Evolutionary conservation across 2,329 filamentous ascomycete species (phyloP), one percentile per base, ranked within the genome.

Genomic region (Metarhizium anisopliae): DNA sequence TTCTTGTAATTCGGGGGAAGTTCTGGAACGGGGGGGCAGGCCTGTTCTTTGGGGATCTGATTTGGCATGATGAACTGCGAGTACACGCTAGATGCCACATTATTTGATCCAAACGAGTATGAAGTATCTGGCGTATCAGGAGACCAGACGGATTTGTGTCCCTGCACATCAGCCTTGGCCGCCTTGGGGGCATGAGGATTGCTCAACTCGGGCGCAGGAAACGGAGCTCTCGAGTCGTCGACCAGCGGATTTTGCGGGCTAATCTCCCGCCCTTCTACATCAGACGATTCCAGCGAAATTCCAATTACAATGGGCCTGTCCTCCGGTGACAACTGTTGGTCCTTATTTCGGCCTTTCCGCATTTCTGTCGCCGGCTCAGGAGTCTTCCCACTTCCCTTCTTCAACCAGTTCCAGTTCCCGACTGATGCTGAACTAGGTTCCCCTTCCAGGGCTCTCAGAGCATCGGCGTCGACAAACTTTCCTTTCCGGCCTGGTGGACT

Each of bases 241-340:
- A 74, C 64, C 8, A 71, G 67, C 16, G 75, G 73, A 2, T 75
- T 81, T 47, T 78, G 74, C n/a, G 79, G 79, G 55, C 76, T 80
- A 64, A 79, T 71, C 32, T 60, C 59, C 1, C 59, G 62, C 36
- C 56, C 59, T 43, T 58, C 58, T 11, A 63, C 58, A 20, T 67
- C 64, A 7, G 67, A 67, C 14, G 82, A 79, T 2, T 86, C 81
- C 50, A 90, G 73, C 14, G 81, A 79, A 52, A 90, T 83, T 13
- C 86, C 86, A 60, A 90, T 90, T 47, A 87, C 78, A 57, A 90
- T 90, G 1, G 84, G 84, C n/a, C 83, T 77, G 62, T 87, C 83
- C 56, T 79, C 81, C 0, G 87, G 86, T 14, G 86, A 89, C 4
- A 89, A 74, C 58, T 83, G 82, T 11, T 67, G 66, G 6, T 65